These are phyloP conservation scores for Oleoguttula mirabilis DNA, from an alignment of 495 filamentous ascomycete genomes.

Conservation along the genomic window DNA sequence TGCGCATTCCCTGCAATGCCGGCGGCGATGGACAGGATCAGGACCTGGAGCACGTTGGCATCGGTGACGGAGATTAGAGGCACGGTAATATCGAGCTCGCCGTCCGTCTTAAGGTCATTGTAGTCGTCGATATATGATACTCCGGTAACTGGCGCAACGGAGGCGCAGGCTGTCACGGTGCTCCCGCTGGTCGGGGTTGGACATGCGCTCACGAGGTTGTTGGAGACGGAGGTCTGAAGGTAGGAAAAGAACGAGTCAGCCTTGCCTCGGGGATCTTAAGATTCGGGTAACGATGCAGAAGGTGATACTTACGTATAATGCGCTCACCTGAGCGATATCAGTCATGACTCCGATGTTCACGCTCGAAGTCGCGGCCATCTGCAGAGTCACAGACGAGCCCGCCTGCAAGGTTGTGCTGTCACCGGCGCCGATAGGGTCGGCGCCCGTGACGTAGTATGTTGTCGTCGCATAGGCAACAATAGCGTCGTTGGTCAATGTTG, in stretches of 20 bases:
- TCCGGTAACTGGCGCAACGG: neutral
- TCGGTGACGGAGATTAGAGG: slow-evolving; percentile 1
- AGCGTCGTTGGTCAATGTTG: neutral
- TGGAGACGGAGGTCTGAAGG: neutral
- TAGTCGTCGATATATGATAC: neutral
- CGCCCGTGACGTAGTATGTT: neutral
- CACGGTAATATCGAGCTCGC: neutral
- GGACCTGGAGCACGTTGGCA: neutral
- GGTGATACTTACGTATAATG: slow-evolving; percentile 1
- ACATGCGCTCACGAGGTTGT: neutral
- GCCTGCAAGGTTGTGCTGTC: slow-evolving; percentile 1
- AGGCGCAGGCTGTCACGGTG: neutral
- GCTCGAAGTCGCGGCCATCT: neutral
- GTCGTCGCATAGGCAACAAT: slow-evolving; percentile 1
- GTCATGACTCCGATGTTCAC: neutral
- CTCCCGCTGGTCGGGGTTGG: slow-evolving; percentile 1
- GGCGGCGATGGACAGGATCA: neutral
- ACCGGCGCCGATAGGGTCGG: neutral
- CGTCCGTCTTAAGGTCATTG: neutral
- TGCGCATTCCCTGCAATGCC: neutral
- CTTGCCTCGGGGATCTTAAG: no score
- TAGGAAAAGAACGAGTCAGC: neutral
- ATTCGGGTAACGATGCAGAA: neutral
- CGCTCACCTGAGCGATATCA: neutral
- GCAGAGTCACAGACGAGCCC: neutral